Percentiles rank a stretch among this genome's conserved stretches.
phyloP scores from a whole-genome alignment of 148 eudicot genomes.

The Amaranthus cruentus region DNA sequence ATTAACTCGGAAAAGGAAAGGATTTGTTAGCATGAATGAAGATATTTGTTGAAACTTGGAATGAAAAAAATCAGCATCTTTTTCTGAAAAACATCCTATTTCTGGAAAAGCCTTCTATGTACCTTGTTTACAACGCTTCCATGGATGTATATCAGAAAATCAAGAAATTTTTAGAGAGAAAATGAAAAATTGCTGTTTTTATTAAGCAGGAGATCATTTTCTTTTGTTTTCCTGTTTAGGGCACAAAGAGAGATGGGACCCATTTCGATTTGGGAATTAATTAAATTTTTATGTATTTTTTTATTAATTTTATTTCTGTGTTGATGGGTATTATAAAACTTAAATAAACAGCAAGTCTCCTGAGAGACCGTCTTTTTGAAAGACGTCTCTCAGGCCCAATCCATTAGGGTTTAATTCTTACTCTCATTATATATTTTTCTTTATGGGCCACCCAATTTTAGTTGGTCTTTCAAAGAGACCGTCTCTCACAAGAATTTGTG shows the following conservation, averaged over 20 bases:
- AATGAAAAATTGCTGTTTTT: neutral
- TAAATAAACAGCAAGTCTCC: neutral
- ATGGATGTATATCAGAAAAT: constrained; percentile 6
- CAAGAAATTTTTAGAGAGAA: neutral
- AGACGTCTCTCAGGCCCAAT: too few species aligned
- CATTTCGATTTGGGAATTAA: constrained; percentile 4
- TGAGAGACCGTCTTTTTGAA: neutral
- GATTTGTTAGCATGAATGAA: constrained; percentile 6
- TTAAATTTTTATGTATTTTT: neutral
- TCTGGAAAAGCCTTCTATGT: constrained; percentile 9
- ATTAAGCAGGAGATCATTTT: neutral
- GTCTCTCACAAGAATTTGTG: too few species aligned
- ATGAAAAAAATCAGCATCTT: neutral
- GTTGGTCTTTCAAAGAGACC: too few species aligned
- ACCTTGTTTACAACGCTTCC: constrained; percentile 28
- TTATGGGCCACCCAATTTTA: too few species aligned
- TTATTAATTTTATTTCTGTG: neutral
- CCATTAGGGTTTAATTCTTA: too few species aligned
- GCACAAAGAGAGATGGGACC: neutral
- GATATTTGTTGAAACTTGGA: neutral
- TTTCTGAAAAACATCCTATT: neutral
- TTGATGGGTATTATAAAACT: too few species aligned
- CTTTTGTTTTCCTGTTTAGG: constrained; percentile 9
- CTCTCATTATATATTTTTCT: too few species aligned
- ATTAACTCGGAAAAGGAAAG: constrained; percentile 13